Percentiles rank a stretch among this genome's conserved stretches.
Conservation (phyloP, 1,139 yeast species). For the Eremothecium cymbalariae region DNA sequence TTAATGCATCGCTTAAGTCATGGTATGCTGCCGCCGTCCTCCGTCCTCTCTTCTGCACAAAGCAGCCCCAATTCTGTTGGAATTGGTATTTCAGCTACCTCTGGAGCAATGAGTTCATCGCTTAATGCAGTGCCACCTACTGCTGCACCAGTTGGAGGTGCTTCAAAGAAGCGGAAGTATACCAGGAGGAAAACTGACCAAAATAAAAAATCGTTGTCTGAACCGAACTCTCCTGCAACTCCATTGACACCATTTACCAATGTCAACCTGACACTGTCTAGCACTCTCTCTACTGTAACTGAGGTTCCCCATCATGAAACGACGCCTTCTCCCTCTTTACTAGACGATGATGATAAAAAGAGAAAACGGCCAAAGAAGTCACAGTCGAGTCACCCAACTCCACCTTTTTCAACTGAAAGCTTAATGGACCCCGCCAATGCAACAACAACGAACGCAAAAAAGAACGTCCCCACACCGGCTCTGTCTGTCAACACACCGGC, state of each 20-base stretch:
- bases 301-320: constrained; percentile 6
- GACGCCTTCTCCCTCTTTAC: constrained; percentile 2
- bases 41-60: constrained; percentile 1
- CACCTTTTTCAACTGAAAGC: constrained; percentile 5
- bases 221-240: constrained; percentile 8
- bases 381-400: constrained; percentile 1
- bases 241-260: constrained; percentile 8
- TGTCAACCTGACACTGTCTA: constrained; percentile 3
- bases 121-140: not conserved
- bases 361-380: not conserved
- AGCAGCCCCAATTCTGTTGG: constrained; percentile 3
- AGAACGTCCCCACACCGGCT: not conserved
- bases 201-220: constrained; percentile 6
- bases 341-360: constrained; percentile 2
- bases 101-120: not conserved
- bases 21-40: constrained; percentile 4
- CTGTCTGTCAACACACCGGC: not conserved
- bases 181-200: constrained; percentile 5
- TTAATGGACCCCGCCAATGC: constrained; percentile 4
- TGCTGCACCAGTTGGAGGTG: not conserved
- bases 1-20: constrained; percentile 1
- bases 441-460: not conserved
- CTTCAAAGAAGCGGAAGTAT: constrained; percentile 8
- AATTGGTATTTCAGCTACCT: not conserved
- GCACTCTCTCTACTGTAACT: constrained; percentile 5